These are phyloP conservation scores for Sisymbrium altissimum DNA, from an alignment of 345 rosid genomes.

Conservation along the genomic window DNA sequence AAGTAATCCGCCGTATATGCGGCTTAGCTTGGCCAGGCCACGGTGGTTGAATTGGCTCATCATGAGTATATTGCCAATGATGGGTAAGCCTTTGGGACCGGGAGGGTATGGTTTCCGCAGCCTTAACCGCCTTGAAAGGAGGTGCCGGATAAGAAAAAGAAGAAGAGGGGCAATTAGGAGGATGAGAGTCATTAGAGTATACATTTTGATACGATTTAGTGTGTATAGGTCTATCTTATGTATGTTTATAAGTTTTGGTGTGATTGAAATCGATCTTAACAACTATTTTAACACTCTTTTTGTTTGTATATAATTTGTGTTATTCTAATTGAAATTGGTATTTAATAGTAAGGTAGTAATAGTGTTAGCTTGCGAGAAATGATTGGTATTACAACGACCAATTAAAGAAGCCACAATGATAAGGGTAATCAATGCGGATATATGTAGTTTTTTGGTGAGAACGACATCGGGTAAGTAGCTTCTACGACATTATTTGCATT, in stretches of 20 bases:
- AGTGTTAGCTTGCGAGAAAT: too few relatives aligned
- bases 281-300: background rate
- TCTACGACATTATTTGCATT: background rate
- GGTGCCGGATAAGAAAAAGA: background rate
- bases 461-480: background rate
- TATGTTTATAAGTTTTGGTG: background rate
- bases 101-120: constrained; percentile 53
- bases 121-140: background rate
- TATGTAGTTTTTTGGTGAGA: background rate
- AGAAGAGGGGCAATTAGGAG: background rate
- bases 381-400: too few relatives aligned
- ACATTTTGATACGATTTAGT: background rate
- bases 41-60: constrained; percentile 75
- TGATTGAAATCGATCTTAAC: background rate
- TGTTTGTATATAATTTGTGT: too few relatives aligned
- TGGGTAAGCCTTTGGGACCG: constrained; percentile 74
- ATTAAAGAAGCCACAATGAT: too few relatives aligned
- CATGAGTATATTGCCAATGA: constrained; percentile 69
- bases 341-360: too few relatives aligned
- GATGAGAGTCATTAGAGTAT: background rate
- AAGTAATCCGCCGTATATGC: constrained; percentile 52
- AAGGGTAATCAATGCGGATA: too few relatives aligned
- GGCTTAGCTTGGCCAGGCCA: constrained; percentile 52
- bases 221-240: background rate
- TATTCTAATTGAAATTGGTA: too few relatives aligned